Percentiles rank a stretch among this genome's conserved stretches.
Evolutionary conservation across 345 rosid species (phyloP).

Genomic region (Murraya koenigii): DNA sequence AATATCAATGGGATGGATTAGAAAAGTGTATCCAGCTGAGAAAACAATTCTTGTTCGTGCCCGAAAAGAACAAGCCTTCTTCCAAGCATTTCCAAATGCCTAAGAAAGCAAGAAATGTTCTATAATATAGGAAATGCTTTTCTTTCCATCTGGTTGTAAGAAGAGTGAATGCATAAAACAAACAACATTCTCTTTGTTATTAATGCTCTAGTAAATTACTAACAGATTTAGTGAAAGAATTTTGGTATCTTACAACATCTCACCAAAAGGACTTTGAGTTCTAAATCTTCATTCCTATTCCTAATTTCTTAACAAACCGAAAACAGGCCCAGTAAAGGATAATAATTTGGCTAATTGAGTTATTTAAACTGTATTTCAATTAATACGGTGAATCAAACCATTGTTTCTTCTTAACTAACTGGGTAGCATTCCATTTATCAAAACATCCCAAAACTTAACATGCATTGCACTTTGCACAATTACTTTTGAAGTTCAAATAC

Average conservation of each 20-base stretch:
- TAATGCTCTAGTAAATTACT: neutral
- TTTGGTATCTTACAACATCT: neutral
- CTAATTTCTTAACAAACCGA: neutral
- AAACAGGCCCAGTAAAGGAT: neutral
- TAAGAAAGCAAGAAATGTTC: slow-evolving; percentile 27
- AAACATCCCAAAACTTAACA: slow-evolving; percentile 3
- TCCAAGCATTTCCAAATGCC: slow-evolving; percentile 73
- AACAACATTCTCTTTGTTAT: neutral
- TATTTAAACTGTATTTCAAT: neutral
- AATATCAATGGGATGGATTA: slow-evolving; percentile 61
- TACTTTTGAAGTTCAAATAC: neutral
- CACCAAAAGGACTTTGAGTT: neutral
- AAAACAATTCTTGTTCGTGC: slow-evolving; percentile 46
- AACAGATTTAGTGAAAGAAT: neutral
- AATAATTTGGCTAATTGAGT: neutral
- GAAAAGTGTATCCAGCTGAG: slow-evolving; percentile 51
- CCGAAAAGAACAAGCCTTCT: slow-evolving; percentile 64
- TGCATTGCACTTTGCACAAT: neutral
- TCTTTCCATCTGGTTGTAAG: neutral
- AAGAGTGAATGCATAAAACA: neutral
- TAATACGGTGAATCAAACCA: no score
- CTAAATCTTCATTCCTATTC: neutral
- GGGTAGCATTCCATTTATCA: slow-evolving; percentile 3
- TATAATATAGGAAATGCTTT: neutral
- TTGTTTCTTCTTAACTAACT: neutral